Conservation (phyloP, 768 basidiomycete genomes). For the Lentinula aciculospora region DNA sequence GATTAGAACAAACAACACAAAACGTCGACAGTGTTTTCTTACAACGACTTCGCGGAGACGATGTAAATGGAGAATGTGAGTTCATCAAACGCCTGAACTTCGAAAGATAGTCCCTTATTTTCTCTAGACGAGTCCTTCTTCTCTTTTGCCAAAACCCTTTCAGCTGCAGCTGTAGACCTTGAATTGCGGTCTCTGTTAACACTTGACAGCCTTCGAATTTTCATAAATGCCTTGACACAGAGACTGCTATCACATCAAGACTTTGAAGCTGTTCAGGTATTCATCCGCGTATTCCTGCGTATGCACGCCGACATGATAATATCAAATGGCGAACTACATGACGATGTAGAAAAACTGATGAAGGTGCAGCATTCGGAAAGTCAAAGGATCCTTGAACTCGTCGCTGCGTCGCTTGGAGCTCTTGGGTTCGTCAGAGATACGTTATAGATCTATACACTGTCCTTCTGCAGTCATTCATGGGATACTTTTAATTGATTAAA, state of each 20-base stretch:
- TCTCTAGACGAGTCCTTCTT: conserved; percentile 76
- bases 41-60: conserved; percentile 53
- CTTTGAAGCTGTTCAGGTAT: conserved; percentile 92
- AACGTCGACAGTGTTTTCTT: conserved; percentile 66
- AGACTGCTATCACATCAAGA: conserved; percentile 79
- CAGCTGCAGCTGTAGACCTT: conserved; percentile 87
- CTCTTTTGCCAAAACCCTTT: conserved; percentile 74
- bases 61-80: conserved; percentile 66
- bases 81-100: conserved; percentile 1
- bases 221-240: conserved; percentile 67
- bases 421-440: conserved; percentile 71
- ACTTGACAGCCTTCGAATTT: conserved; percentile 55
- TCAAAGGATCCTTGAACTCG: conserved; percentile 67
- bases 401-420: conserved; percentile 70
- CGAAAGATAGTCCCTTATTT: conserved; percentile 3
- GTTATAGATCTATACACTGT: conserved; percentile 29
- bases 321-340: conserved; percentile 58
- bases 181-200: conserved; percentile 79
- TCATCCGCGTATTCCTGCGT: conserved; percentile 78
- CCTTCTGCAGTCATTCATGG: not conserved
- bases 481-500: too few species aligned
- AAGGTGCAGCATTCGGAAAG: conserved; percentile 74
- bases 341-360: conserved; percentile 51
- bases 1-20: conserved; percentile 46
- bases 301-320: conserved; percentile 82